Evolutionary conservation across 208 protist species (phyloP), one percentile per base, ranked within the genome.

Genomic region (Leishmania gerbilli): DNA sequence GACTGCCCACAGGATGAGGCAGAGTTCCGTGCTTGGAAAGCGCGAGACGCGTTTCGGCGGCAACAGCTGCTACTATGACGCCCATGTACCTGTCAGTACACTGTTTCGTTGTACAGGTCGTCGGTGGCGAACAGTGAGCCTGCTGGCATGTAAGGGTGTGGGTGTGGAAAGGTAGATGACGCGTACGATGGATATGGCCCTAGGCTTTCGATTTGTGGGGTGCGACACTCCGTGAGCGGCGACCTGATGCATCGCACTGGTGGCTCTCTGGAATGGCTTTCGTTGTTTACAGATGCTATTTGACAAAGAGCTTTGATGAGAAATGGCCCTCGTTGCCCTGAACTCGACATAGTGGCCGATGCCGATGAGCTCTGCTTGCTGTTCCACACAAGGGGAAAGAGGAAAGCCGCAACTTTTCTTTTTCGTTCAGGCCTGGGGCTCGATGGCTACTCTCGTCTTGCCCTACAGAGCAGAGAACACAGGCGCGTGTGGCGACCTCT

Each of bases 11-110:
- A 91, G 0, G 93, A 97, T 78, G 76, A 71, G 56, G 82, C 80
- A 31, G 91, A 91, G 81, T 95, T 87, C 72, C 45, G 69, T 34
- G 84, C 79, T 9, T 97, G 93, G 93, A 81, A 84, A 53, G 74
- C 21, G 51, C 84, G 93, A 6, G 84, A 90, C 60, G 79, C 81
- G 2, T 60, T 24, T 19, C 85, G 89, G 31, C 68, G 79, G 42
- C 85, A 84, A 49, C 68, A 85, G 49, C 49, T 85, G 27, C 81
- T 68, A 31, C 58, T 56, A 13, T 84, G 53, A 74, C 15, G 53
- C 74, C 13, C 40, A n/a, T 24, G 53, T 19, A 24, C 1, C 74
- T 77, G 3, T 51, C 2, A 19, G 34, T 1, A 9, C 45, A 55
- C 34, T 13, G 27, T 51, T 55, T 74, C 21, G 21, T 51, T n/a